These are phyloP conservation scores for Cladorrhinum sp. DNA, from an alignment of 2,329 filamentous ascomycete species.

Conservation along the genomic window DNA sequence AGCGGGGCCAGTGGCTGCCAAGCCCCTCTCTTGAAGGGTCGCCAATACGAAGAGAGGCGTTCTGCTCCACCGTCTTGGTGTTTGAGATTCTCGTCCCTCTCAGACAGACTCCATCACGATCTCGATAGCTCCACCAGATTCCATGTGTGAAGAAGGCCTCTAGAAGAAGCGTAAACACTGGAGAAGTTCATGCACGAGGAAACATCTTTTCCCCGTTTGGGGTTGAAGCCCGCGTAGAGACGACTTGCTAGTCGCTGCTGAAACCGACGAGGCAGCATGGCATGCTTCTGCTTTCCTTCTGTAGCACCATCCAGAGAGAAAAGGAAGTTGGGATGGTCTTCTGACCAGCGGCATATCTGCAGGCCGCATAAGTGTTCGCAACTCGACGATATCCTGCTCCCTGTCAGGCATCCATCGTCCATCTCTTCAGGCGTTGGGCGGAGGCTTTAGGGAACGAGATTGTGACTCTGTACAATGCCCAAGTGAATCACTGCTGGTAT, in stretches of 20 bases:
- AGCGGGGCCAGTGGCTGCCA: constrained; percentile 1
- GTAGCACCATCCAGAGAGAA: background rate
- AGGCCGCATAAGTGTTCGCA: background rate
- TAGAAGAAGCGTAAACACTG: background rate
- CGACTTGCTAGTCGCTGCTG: background rate
- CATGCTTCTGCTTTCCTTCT: background rate
- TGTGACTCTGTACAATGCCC: background rate
- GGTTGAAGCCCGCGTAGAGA: background rate
- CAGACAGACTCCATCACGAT: background rate
- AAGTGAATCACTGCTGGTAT: too few species aligned
- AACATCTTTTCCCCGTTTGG: background rate
- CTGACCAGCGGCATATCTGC: background rate
- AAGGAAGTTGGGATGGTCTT: background rate
- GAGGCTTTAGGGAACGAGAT: background rate
- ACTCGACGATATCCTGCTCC: background rate
- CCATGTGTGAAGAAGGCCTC: background rate
- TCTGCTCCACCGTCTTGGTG: background rate
- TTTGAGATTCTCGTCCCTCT: background rate
- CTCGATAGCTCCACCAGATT: background rate
- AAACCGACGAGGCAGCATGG: background rate
- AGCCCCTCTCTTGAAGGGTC: background rate
- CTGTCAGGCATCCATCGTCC: background rate
- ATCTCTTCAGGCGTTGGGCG: background rate
- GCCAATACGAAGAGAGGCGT: background rate
- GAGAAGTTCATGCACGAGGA: background rate